Evolutionary conservation across 2,329 filamentous ascomycete species (phyloP).

Genomic region (Bipolaris zeicola): DNA sequence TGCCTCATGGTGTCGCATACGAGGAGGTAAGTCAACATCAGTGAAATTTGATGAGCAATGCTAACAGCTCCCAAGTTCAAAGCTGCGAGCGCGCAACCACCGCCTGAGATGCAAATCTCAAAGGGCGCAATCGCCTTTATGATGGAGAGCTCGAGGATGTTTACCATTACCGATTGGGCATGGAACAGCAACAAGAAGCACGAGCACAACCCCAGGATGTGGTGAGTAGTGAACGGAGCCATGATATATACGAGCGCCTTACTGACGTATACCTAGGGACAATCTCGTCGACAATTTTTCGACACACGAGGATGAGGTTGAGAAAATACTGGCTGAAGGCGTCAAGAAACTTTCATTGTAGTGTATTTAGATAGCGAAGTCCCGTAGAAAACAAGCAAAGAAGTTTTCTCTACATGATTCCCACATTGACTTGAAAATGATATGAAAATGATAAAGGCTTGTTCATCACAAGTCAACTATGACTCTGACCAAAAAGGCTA

Average conservation of each 20-base stretch:
- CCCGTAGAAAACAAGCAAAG: neutral
- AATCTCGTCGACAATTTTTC: conserved; percentile 60
- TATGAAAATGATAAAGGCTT: neutral
- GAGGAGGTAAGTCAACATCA: conserved; percentile 47
- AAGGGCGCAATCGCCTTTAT: conserved; percentile 67
- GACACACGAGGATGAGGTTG: conserved; percentile 54
- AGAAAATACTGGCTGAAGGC: conserved; percentile 50
- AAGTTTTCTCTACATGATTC: no score
- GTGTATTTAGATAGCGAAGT: neutral
- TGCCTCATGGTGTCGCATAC: conserved; percentile 66
- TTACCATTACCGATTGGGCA: conserved; percentile 46
- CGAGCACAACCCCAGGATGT: conserved; percentile 55
- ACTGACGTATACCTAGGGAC: conserved; percentile 42
- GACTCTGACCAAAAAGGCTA: conserved; percentile 2
- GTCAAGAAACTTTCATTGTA: conserved; percentile 29
- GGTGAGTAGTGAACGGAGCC: conserved; percentile 37
- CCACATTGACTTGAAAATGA: neutral
- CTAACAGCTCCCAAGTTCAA: conserved; percentile 45
- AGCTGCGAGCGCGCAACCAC: conserved; percentile 58
- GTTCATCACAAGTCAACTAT: neutral
- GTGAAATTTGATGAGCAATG: neutral
- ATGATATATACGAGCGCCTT: fast-evolving
- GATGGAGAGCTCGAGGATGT: conserved; percentile 60
- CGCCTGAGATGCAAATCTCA: conserved; percentile 45
- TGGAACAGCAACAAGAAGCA: conserved; percentile 53